Conservation (phyloP, 441 rosid species). For the Populus hybrid region DNA sequence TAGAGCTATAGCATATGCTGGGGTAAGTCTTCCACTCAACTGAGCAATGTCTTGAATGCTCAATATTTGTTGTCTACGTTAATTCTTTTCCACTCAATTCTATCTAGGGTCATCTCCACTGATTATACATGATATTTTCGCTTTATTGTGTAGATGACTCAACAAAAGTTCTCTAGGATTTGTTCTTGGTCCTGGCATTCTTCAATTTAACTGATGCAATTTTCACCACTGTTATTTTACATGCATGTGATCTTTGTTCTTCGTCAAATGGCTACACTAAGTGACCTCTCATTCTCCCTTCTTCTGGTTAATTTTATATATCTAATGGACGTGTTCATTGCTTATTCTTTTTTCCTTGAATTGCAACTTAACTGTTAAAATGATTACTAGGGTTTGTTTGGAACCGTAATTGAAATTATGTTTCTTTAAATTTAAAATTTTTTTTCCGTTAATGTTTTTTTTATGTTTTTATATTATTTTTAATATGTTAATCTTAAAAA, state of each 20-base stretch:
- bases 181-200: background rate
- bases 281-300: background rate
- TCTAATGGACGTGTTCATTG: no score
- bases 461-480: no score
- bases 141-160: no score
- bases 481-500: no score
- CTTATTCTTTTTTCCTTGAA: no score
- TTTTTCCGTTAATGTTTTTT: no score
- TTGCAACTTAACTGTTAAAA: no score
- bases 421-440: no score
- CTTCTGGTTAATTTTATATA: no score
- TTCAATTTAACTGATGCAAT: background rate
- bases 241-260: background rate
- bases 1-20: conserved; percentile 68
- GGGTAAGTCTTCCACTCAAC: conserved; percentile 41
- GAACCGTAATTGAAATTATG: no score
- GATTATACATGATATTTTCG: no score
- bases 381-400: no score
- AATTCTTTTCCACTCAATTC: background rate
- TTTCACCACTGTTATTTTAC: background rate
- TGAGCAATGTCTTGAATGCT: background rate
- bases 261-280: background rate
- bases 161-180: background rate
- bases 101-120: background rate
- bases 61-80: background rate